These are phyloP conservation scores for Nepenthes mirabilis DNA, from an alignment of 148 eudicot genomes.

Conservation along the genomic window DNA sequence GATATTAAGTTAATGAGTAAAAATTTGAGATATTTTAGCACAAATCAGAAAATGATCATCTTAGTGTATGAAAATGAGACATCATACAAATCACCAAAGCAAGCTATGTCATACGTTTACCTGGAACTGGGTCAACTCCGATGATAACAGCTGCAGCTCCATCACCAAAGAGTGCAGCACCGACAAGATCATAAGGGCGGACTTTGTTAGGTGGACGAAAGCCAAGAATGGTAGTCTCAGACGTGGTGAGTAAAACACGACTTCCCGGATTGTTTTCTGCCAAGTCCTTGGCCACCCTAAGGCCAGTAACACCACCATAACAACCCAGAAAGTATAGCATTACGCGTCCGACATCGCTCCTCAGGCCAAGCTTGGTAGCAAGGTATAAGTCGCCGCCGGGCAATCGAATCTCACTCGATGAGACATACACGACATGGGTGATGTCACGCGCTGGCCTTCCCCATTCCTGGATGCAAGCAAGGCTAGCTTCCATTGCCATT, in stretches of 20 bases:
- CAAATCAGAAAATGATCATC: too few species aligned
- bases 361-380: conserved; percentile 45
- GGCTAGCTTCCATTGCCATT: conserved; percentile 55
- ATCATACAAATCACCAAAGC: not conserved
- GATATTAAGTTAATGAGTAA: too few species aligned
- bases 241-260: conserved; percentile 47
- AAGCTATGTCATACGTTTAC: not conserved
- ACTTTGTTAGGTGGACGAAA: conserved; percentile 65
- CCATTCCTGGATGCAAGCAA: conserved; percentile 56
- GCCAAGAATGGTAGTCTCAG: conserved; percentile 68
- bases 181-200: conserved; percentile 73
- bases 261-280: conserved; percentile 74
- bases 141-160: conserved; percentile 61
- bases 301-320: conserved; percentile 66
- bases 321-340: conserved; percentile 80
- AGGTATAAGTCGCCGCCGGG: conserved; percentile 75
- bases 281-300: conserved; percentile 66
- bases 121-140: conserved; percentile 31
- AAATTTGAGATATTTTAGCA: too few species aligned
- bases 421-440: conserved; percentile 64
- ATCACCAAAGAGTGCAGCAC: conserved; percentile 75
- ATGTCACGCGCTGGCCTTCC: conserved; percentile 46
- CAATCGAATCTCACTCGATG: conserved; percentile 58
- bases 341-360: conserved; percentile 50
- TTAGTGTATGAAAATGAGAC: too few species aligned